Evolutionary conservation across 768 basidiomycete species (phyloP).

Genomic region (Daedalea quercina): DNA sequence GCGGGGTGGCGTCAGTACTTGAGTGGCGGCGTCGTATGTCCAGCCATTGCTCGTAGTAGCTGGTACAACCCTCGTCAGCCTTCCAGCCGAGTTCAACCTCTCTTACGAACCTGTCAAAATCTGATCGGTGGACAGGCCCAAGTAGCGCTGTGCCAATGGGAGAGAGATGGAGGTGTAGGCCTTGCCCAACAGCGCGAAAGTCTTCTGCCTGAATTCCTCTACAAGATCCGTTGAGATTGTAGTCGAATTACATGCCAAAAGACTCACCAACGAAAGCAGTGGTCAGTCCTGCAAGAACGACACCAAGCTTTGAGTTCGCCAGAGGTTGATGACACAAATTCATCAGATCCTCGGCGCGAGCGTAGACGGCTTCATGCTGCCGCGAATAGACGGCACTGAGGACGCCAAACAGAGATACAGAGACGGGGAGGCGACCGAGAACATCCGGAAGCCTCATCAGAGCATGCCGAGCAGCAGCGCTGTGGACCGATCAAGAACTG

Average conservation of each 20-base stretch:
- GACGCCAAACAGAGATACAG: slow-evolving; percentile 40
- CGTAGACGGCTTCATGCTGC: slow-evolving; percentile 49
- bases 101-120: slow-evolving; percentile 26
- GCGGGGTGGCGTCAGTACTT: slow-evolving; percentile 37
- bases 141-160: slow-evolving; percentile 46
- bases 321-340: slow-evolving; percentile 37
- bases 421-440: slow-evolving; percentile 36
- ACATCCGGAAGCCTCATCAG: slow-evolving; percentile 48
- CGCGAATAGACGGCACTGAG: slow-evolving; percentile 46
- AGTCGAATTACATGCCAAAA: too few species aligned
- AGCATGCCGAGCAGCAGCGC: slow-evolving; percentile 54
- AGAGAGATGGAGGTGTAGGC: slow-evolving; percentile 62
- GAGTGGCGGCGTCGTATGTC: slow-evolving; percentile 41
- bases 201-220: slow-evolving; percentile 57
- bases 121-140: slow-evolving; percentile 37
- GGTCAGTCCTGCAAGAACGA: slow-evolving; percentile 38
- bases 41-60: slow-evolving; percentile 41
- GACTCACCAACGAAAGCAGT: slow-evolving; percentile 47
- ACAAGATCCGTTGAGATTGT: background rate
- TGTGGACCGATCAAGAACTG: slow-evolving; percentile 18
- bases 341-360: slow-evolving; percentile 36
- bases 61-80: too few species aligned
- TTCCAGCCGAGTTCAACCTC: background rate
- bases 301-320: slow-evolving; percentile 37
- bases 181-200: slow-evolving; percentile 47